phyloP scores from a whole-genome alignment of 225 moss, liverwort and hornwort species.

The Polytrichum formosum region DNA sequence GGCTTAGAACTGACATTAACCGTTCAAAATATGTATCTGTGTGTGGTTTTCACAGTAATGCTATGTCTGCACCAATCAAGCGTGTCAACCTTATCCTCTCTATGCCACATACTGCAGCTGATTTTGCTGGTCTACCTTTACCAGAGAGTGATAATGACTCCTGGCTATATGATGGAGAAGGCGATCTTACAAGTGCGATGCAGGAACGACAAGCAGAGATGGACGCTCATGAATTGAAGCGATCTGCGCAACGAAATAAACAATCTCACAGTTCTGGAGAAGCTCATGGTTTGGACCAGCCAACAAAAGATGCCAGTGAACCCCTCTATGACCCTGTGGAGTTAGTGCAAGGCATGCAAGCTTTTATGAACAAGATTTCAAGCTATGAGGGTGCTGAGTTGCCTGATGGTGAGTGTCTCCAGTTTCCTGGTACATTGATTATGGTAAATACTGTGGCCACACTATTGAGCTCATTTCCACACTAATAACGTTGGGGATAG shows the following conservation, averaged over 20 bases:
- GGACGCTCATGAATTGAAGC: conserved; percentile 61
- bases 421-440: too few relatives aligned
- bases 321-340: conserved; percentile 64
- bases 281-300: conserved; percentile 11
- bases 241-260: conserved; percentile 20
- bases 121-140: conserved; percentile 37
- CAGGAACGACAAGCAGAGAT: conserved; percentile 79
- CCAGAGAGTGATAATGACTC: conserved; percentile 67
- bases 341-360: conserved; percentile 72
- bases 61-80: conserved; percentile 65
- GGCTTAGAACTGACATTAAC: too few relatives aligned
- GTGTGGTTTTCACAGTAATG: conserved; percentile 43
- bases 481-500: too few relatives aligned
- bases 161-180: conserved; percentile 92
- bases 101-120: conserved; percentile 37
- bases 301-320: conserved; percentile 37
- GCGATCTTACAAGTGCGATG: conserved; percentile 59
- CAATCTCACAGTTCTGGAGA: conserved; percentile 17
- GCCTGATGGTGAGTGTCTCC: conserved; percentile 49
- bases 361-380: conserved; percentile 87
- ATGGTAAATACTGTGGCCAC: too few relatives aligned
- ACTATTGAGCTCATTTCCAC: too few relatives aligned
- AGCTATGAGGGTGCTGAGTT: conserved; percentile 97
- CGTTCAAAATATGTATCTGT: too few relatives aligned
- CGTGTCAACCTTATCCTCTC: conserved; percentile 67